A percentile compares a stretch with the other conserved stretches of the same genome.
Evolutionary conservation across 352 stramenopile species (phyloP).

Genomic region (Phytophthora syringae): DNA sequence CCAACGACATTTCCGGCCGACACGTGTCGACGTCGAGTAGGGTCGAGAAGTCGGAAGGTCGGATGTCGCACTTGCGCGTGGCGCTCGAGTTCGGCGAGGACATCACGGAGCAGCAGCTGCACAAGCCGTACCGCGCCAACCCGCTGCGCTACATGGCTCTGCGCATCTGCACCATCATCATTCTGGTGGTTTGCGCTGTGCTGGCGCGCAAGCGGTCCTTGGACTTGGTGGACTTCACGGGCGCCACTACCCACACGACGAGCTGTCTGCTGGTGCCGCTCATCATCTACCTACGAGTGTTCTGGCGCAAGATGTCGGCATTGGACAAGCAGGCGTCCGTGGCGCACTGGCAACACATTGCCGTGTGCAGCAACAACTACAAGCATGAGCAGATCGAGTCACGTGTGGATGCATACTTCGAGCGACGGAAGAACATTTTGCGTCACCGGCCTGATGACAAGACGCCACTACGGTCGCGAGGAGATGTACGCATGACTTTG

Average conservation of each 20-base stretch:
- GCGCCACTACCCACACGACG: conserved; percentile 54
- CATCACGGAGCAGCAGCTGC: conserved; percentile 33
- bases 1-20: conserved; percentile 17
- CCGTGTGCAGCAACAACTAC: conserved; percentile 8
- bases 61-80: conserved; percentile 46
- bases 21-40: conserved; percentile 32
- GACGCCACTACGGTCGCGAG: neutral
- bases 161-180: conserved; percentile 46
- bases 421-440: neutral
- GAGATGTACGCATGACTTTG: neutral
- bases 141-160: conserved; percentile 53
- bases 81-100: no score
- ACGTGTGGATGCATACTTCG: conserved; percentile 2
- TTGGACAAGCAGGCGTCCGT: conserved; percentile 48
- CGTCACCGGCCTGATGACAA: neutral
- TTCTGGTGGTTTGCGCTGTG: conserved; percentile 51
- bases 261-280: conserved; percentile 64
- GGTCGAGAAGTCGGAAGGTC: conserved; percentile 30
- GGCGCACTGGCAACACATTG: conserved; percentile 14
- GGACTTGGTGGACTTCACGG: conserved; percentile 62
- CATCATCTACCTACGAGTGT: conserved; percentile 60
- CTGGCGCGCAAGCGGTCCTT: conserved; percentile 56
- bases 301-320: conserved; percentile 45
- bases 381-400: neutral
- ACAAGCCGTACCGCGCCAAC: conserved; percentile 50